Evolutionary conservation across 768 basidiomycete genomes (phyloP).

Genomic region (Solioccasus polychromus): DNA sequence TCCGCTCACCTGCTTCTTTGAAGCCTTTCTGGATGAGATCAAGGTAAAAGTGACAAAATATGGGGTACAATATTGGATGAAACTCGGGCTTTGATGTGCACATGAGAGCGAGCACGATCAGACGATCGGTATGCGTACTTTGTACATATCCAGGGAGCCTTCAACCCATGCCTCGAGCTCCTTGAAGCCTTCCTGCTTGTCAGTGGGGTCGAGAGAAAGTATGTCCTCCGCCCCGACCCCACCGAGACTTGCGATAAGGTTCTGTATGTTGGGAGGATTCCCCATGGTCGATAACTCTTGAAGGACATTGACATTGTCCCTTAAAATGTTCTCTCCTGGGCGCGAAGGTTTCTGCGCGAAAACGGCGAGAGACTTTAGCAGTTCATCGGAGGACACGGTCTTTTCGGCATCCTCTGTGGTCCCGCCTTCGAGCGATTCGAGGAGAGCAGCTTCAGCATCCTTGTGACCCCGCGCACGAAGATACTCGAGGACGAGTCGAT

Average conservation of each 20-base stretch:
- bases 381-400: slow-evolving; percentile 48
- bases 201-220: slow-evolving; percentile 75
- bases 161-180: slow-evolving; percentile 89
- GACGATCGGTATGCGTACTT: slow-evolving; percentile 45
- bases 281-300: slow-evolving; percentile 69
- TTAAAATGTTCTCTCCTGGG: slow-evolving; percentile 68
- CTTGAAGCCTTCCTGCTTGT: slow-evolving; percentile 81
- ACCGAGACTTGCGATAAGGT: slow-evolving; percentile 74
- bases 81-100: slow-evolving; percentile 75
- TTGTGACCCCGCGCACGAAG: slow-evolving; percentile 46
- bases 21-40: slow-evolving; percentile 90
- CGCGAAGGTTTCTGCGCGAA: slow-evolving; percentile 67
- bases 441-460: slow-evolving; percentile 41
- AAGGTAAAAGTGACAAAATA: slow-evolving; percentile 96
- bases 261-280: slow-evolving; percentile 70
- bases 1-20: slow-evolving; percentile 76
- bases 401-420: slow-evolving; percentile 36
- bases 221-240: slow-evolving; percentile 80
- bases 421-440: slow-evolving; percentile 37
- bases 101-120: slow-evolving; percentile 8
- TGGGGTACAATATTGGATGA: slow-evolving; percentile 88
- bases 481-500: slow-evolving; percentile 48
- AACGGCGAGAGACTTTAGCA: slow-evolving; percentile 56
- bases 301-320: slow-evolving; percentile 61
- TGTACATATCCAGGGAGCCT: slow-evolving; percentile 88